These are phyloP conservation scores for Penicillium chermesinum DNA, from an alignment of 495 filamentous ascomycete species.

Conservation along the genomic window DNA sequence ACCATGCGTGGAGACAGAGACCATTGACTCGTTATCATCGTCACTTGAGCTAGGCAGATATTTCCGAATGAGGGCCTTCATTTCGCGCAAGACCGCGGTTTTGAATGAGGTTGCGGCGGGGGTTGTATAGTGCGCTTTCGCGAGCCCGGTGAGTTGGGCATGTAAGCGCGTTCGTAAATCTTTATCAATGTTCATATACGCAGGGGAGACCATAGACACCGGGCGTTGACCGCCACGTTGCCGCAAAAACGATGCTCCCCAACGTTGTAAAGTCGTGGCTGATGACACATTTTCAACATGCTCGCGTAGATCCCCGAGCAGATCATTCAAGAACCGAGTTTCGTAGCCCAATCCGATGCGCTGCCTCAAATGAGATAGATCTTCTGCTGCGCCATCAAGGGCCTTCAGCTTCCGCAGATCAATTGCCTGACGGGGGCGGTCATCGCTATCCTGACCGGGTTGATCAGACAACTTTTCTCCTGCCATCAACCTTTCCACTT, in stretches of 20 bases:
- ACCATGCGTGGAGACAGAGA: constrained; percentile 77
- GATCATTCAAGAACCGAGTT: constrained; percentile 66
- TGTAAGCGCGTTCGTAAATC: constrained; percentile 62
- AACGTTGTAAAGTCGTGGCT: constrained; percentile 72
- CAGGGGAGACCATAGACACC: constrained; percentile 60
- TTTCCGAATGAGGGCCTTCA: constrained; percentile 77
- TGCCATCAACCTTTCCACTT: constrained; percentile 70
- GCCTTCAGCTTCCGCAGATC: constrained; percentile 78
- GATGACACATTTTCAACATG: constrained; percentile 74
- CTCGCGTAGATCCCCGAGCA: constrained; percentile 73
- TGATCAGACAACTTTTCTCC: constrained; percentile 49
- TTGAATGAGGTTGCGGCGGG: constrained; percentile 80
- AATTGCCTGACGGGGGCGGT: constrained; percentile 29
- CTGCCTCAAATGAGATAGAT: constrained; percentile 66
- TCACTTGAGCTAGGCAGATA: constrained; percentile 87
- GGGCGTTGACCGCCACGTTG: constrained; percentile 62
- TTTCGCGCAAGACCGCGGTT: constrained; percentile 80
- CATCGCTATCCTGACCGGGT: constrained; percentile 18
- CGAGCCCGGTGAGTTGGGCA: constrained; percentile 67
- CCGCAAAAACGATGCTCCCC: constrained; percentile 57
- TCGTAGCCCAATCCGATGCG: constrained; percentile 88
- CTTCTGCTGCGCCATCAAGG: constrained; percentile 71
- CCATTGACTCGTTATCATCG: constrained; percentile 85
- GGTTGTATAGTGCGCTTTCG: constrained; percentile 68
- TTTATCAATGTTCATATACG: constrained; percentile 67